Evolutionary conservation across 495 filamentous ascomycete genomes (phyloP), one percentile per base, ranked within the genome.

Genomic region (Hypoxylon trugodes): DNA sequence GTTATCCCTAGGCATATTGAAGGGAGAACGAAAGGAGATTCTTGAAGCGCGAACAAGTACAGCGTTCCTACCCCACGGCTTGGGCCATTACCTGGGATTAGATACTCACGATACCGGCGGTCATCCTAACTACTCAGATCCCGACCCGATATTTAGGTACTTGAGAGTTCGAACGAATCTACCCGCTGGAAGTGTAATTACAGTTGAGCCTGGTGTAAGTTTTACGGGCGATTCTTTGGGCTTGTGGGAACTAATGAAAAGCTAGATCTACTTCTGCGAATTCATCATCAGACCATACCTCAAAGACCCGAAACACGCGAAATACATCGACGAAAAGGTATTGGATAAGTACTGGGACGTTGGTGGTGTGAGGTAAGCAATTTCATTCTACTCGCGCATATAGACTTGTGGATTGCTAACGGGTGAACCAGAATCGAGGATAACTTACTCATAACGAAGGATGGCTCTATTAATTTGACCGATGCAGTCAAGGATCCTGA

Each of bases 31-130:
- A 22, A 84, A 90, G 8, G 90, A 93, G 61, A 85, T 97, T 46
- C 81, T 96, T 63, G 83, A 85, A 28, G 82, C 81, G 43, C 79
- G 92, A 37, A 88, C 90, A 33, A 93, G 89, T 61, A 87, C 89
- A 1, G 92, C 93, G 4, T 97, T 97, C 79, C 90, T 96, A 71
- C 93, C 93, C 3, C 93, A 97, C 70, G 93, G 93, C 4, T 80
- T 97, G 3, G 93, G 93, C 0, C 92, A 97, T 72, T 94, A 96
- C 66, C 80, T 97, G 6, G 93, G 93, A 45, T 90, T 97, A 89
- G 93, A 97, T 74, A 96, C 92, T 5, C 93, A 97, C 76, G 93
- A 97, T 70, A 90, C 88, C 1, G 93, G 93, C 55, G 93, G 92
- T 15, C 86, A 95, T 71, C 83, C 92, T 1, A 90, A 97, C 72